Base-by-base conservation (phyloP, 495 filamentous ascomycete species). In the Parmelia sp. region DNA sequence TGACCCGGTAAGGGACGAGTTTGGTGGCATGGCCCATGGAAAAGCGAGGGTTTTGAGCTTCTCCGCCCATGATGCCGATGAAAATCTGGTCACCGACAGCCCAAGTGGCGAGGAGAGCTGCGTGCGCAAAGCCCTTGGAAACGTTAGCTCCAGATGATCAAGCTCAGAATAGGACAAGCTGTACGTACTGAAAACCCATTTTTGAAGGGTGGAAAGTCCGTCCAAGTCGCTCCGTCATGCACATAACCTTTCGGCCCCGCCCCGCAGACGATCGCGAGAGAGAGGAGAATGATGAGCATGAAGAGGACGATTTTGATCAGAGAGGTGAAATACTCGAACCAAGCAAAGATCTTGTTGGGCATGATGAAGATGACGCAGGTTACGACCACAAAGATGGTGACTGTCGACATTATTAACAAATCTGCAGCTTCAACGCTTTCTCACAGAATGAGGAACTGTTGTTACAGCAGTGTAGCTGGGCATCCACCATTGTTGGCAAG, bases 281-380 rank as follows among this genome's bases (percentile, higher is more conserved):
- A 45, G 6, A 72, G 14, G 4, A 72, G 39, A 17, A 77, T 73
- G 55, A 76, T 67, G 37, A 74, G 57, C 25, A 77, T 60, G 35
- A 77, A 68, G 19, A 71, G n/a, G 14, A 72, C 21, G 36, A 75
- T 71, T 44, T 75, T 77, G 11, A 75, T 61, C 6, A 74, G 57
- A 2, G 73, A 72, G 1, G 66, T 71, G 21, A 69, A 57, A 51
- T 73, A 75, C 63, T 75, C 68, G 37, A 75, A 73, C 73, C 68
- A 72, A 21, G 59, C 74, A 42, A 74, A 75, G 19, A 71, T 62
- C 19, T 33, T 62, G 42, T 72, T 71, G 15, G 72, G 74, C 2
- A 73, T 64, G 33, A 40, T 47, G 45, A 74, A 45, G 10, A 76
- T 70, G 19, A 56, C 58, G 23, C 68, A 62, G 31, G 66, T 71